phyloP scores from a whole-genome alignment of 805 yeast species.

The Zygosaccharomyces kombuchaensis region DNA sequence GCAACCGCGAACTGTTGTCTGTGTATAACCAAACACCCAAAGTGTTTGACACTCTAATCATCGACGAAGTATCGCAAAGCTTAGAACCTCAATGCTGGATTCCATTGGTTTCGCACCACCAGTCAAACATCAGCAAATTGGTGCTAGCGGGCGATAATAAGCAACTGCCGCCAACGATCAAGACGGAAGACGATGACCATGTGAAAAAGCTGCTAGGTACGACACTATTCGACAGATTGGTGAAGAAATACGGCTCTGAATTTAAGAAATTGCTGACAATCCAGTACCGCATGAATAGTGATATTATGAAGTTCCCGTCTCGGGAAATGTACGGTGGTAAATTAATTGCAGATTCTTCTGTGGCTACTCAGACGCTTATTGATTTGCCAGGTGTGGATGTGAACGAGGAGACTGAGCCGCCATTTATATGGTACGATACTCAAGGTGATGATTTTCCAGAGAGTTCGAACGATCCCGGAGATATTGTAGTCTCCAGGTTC shows the following conservation, averaged over 20 bases:
- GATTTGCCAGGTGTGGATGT: conserved; percentile 51
- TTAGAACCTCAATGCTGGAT: conserved; percentile 97
- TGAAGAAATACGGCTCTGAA: conserved; percentile 43
- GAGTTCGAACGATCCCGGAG: conserved; percentile 35
- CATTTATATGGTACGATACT: conserved; percentile 84
- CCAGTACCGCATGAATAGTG: conserved; percentile 83
- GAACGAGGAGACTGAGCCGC: conserved; percentile 52
- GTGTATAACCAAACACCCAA: conserved; percentile 39
- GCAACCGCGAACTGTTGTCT: conserved; percentile 61
- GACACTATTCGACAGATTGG: conserved; percentile 79
- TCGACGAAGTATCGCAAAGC: conserved; percentile 94
- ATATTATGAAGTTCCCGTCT: conserved; percentile 78
- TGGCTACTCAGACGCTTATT: conserved; percentile 45
- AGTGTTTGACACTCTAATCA: conserved; percentile 73
- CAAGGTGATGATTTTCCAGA: conserved; percentile 85
- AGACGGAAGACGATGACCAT: conserved; percentile 43
- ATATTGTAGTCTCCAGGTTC: conserved; percentile 51
- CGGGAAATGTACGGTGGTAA: conserved; percentile 55
- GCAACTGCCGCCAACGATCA: conserved; percentile 89
- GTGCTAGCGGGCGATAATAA: conserved; percentile 90
- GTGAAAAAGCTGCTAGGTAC: conserved; percentile 47
- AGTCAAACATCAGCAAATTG: conserved; percentile 46
- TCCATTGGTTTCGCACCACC: conserved; percentile 66
- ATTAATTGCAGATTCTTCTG: conserved; percentile 59
- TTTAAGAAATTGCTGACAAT: conserved; percentile 59